phyloP scores from a whole-genome alignment of 2,329 filamentous ascomycete genomes.

The Colletotrichum simmondsii region DNA sequence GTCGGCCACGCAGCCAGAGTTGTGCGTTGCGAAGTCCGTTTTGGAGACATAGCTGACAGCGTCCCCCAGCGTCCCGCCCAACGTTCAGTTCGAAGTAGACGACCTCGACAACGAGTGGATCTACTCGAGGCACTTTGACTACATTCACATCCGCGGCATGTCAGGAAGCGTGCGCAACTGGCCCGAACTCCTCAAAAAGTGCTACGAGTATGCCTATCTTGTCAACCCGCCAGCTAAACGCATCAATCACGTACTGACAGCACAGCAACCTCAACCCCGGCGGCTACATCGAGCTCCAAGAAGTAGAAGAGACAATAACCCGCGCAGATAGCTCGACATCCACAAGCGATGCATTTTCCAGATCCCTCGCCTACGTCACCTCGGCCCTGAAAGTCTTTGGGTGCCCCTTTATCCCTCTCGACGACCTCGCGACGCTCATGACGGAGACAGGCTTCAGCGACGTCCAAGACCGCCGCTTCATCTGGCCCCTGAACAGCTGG shows the following conservation, averaged over 20 bases:
- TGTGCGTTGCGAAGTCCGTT: constrained; percentile 36
- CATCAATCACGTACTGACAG: no score
- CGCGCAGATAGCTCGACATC: constrained; percentile 53
- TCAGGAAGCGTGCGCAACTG: constrained; percentile 39
- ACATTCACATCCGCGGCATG: constrained; percentile 46
- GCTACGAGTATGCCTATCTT: background rate
- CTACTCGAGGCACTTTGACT: constrained; percentile 45
- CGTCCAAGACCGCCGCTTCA: constrained; percentile 41
- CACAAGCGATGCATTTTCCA: constrained; percentile 43
- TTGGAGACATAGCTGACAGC: background rate
- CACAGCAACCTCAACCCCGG: constrained; percentile 49
- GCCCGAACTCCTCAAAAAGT: constrained; percentile 10
- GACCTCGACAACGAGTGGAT: constrained; percentile 48
- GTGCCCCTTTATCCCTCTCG: constrained; percentile 35
- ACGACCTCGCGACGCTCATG: constrained; percentile 32
- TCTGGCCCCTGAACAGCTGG: constrained; percentile 47
- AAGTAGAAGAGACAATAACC: constrained; percentile 49
- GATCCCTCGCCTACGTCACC: constrained; percentile 53
- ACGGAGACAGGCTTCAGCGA: constrained; percentile 42
- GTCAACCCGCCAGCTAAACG: no score
- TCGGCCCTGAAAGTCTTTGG: constrained; percentile 46
- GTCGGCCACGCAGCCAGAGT: constrained; percentile 52
- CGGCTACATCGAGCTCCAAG: constrained; percentile 55
- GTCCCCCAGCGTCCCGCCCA: constrained; percentile 49
- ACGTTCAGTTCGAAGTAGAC: constrained; percentile 55